Percentiles rank a stretch among this genome's conserved stretches.
These are phyloP conservation scores for Candida labiduridarum DNA, from an alignment of 1,139 yeast genomes.

Conservation along the genomic window DNA sequence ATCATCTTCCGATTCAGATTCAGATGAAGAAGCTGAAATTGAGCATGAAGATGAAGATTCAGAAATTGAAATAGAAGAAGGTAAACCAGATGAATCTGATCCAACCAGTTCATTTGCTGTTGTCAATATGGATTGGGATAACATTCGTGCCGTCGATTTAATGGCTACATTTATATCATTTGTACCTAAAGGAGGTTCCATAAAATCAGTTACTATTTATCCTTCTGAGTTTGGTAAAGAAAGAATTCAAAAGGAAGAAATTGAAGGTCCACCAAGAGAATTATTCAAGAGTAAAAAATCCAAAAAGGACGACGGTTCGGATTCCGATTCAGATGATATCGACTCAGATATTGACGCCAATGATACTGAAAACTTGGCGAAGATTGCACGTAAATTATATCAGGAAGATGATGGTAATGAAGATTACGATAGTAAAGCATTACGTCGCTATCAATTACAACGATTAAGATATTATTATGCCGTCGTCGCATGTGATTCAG, in stretches of 20 bases:
- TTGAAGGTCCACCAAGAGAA: slow-evolving; percentile 91
- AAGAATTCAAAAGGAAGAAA: slow-evolving; percentile 86
- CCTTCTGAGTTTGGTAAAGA: slow-evolving; percentile 96
- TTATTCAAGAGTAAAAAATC: slow-evolving; percentile 54
- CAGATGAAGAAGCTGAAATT: slow-evolving; percentile 23
- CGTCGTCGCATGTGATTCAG: slow-evolving; percentile 80
- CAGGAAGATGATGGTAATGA: slow-evolving; percentile 72
- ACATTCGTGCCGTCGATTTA: slow-evolving; percentile 79
- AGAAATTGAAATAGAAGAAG: slow-evolving; percentile 57
- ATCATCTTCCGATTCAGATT: slow-evolving; percentile 33
- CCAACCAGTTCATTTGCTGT: slow-evolving; percentile 84
- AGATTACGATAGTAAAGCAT: slow-evolving; percentile 70
- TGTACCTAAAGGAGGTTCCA: slow-evolving; percentile 74
- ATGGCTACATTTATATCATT: slow-evolving; percentile 90
- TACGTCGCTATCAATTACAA: slow-evolving; percentile 83
- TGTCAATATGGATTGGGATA: slow-evolving; percentile 98
- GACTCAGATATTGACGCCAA: slow-evolving; percentile 51
- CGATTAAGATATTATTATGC: slow-evolving; percentile 91
- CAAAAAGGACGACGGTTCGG: slow-evolving; percentile 9
- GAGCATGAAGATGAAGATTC: slow-evolving; percentile 45
- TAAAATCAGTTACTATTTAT: slow-evolving; percentile 71
- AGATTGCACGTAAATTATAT: slow-evolving; percentile 66
- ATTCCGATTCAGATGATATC: slow-evolving; percentile 38
- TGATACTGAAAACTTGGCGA: slow-evolving; percentile 46
- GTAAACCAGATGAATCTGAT: slow-evolving; percentile 79